phyloP scores from a whole-genome alignment of 495 filamentous ascomycete genomes.

The Penicillium egyptiacum region DNA sequence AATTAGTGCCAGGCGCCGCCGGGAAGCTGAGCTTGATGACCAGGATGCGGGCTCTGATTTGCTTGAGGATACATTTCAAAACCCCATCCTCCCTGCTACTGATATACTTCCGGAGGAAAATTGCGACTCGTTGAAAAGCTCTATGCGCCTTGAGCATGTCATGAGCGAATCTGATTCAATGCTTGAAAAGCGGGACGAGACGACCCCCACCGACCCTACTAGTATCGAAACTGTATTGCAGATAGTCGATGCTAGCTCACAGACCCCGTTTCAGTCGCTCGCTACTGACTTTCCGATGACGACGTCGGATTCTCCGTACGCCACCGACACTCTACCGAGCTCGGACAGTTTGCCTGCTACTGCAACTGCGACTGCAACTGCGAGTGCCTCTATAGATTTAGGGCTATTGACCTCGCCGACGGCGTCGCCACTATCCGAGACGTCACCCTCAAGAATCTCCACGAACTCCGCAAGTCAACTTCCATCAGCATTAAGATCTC shows the following conservation, averaged over 20 bases:
- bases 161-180: not conserved
- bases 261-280: constrained; percentile 21
- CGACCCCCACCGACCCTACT: constrained; percentile 8
- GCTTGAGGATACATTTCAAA: not conserved
- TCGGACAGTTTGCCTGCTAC: not conserved
- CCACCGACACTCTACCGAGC: constrained; percentile 14
- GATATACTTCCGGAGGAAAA: constrained; percentile 8
- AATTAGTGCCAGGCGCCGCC: constrained; percentile 19
- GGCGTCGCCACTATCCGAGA: not conserved
- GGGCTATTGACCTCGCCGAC: constrained; percentile 2
- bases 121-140: constrained; percentile 18
- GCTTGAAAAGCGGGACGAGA: constrained; percentile 22
- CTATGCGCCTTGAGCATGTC: constrained; percentile 12
- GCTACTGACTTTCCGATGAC: constrained; percentile 21
- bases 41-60: constrained; percentile 9
- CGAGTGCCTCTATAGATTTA: constrained; percentile 1
- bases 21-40: constrained; percentile 8
- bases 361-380: not conserved
- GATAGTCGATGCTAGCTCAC: constrained; percentile 24
- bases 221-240: constrained; percentile 22
- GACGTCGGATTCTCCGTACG: constrained; percentile 17
- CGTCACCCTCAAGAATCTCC: not conserved
- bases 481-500: constrained; percentile 13
- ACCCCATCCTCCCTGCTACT: constrained; percentile 1
- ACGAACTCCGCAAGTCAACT: constrained; percentile 1